These are phyloP conservation scores for Piper longum DNA, from an alignment of 164 flowering plant genomes.

Conservation along the genomic window DNA sequence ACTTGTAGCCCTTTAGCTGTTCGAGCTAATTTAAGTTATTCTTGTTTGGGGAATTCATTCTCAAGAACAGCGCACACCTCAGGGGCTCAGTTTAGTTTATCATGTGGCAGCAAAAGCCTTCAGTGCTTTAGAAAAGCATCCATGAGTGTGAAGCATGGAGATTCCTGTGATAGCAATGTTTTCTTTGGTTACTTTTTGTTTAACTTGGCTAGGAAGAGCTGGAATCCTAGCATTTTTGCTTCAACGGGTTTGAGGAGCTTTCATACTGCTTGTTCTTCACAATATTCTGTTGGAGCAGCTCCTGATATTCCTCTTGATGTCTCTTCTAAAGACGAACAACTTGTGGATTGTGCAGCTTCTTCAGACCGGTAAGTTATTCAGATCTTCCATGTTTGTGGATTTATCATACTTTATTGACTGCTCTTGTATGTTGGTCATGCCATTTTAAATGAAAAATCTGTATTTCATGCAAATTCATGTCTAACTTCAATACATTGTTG, in stretches of 20 bases:
- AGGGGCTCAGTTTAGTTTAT: constrained; percentile 26
- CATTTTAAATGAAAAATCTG: not conserved
- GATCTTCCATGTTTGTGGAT: not conserved
- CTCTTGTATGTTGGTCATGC: not conserved
- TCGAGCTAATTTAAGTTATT: constrained; percentile 30
- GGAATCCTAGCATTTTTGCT: constrained; percentile 7
- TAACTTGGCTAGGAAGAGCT: constrained; percentile 12
- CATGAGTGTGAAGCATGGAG: constrained; percentile 30
- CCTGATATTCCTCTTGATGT: constrained; percentile 46
- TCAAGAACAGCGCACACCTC: constrained; percentile 21
- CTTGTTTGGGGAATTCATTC: constrained; percentile 22
- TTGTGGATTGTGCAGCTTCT: constrained; percentile 17
- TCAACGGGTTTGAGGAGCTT: constrained; percentile 12
- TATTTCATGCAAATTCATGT: too few relatives aligned
- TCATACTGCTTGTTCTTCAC: constrained; percentile 20
- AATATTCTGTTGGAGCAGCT: constrained; percentile 34
- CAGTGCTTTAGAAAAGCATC: constrained; percentile 24
- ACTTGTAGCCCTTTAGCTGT: constrained; percentile 19
- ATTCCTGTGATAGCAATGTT: constrained; percentile 14
- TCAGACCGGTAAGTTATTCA: constrained; percentile 39
- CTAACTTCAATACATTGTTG: too few relatives aligned
- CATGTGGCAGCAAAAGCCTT: constrained; percentile 20
- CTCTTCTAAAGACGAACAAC: constrained; percentile 29
- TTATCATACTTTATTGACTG: not conserved
- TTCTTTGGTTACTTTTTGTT: constrained; percentile 30